Base-by-base conservation (phyloP, 2,329 filamentous ascomycete species). In the Colletotrichum kahawae region DNA sequence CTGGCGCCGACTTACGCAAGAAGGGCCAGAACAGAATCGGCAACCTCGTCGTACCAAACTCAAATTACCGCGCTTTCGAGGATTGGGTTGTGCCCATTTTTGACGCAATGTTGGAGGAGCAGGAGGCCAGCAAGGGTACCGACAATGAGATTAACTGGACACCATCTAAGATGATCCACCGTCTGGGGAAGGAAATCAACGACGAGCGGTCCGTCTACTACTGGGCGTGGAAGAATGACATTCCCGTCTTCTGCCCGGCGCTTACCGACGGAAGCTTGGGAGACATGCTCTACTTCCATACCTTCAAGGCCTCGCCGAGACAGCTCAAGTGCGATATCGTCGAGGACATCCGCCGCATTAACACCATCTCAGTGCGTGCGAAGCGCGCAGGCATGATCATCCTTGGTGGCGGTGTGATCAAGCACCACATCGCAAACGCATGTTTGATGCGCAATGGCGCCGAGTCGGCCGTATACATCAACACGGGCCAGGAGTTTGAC, bases 241-340 rank as follows among this genome's bases (percentile, higher is more conserved):
- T 99, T 72, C 97, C 97, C 1, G 94, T 99, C 18, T 99, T 99
- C 87, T 98, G 96, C 82, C 97, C 97, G 0, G 97, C 97, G 7
- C 87, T 99, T 79, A 99, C 97, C 0, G 97, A 99, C 81, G 97
- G 97, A 21, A 98, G 95, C 79, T 86, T 99, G 24, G 97, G 97
- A 7, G 97, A 99, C 84, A 99, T 99, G 97, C 71, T 99, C 54
- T 98, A 98, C 86, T 98, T 99, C 84, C 96, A 99, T 86, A 98
- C 96, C 1, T 99, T 95, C 90, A 97, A 96, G 83, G 86, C 95
- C 0, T 96, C 95, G 3, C 96, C 96, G 5, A 87, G 88, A 76
- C 94, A 96, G 83, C 89, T 99, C 56, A 92, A 93, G 71, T 92
- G 98, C 75, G 97, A 98, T 83, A 95, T 98, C 74, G 95, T 98